Evolutionary conservation across 2,329 filamentous ascomycete genomes (phyloP), one percentile per base, ranked within the genome.

Genomic region (Cordyceps javanica): DNA sequence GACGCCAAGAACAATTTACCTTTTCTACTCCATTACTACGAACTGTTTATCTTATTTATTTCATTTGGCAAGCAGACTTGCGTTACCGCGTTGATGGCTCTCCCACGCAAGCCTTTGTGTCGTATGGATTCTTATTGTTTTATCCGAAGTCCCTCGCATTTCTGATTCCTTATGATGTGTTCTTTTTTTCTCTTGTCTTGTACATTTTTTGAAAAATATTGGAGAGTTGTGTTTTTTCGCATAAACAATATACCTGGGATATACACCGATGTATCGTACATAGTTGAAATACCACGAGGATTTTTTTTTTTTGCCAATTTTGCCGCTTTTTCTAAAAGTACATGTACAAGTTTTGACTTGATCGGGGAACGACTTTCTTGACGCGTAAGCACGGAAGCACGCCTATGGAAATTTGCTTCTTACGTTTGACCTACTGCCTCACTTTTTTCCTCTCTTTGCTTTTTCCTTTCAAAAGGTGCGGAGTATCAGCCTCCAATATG

Each of bases 1-100:
- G 54, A 56, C 25, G 54, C 54, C 44, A 56, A 56, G 45, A 50
- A 56, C 46, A 58, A 38, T 13, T 26, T 19, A 8, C 25, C 32
- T 53, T 38, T 38, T 21, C 28, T 32, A 19, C 32, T 23, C 21
- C 32, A 50, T 7, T 41, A 26, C 53, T 11, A 49, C 42, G 23
- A 28, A 48, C 19, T 25, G 26, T n/a, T n/a, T n/a, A n/a, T n/a
- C n/a, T n/a, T n/a, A 44, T 25, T 28, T 51, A 6, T 41, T 38
- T 19, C 13, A 3, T 23, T 36, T 46, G 19, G 41, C 21, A 56
- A 21, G 44, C 42, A 39, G 16, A 21, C 28, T 45, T 36, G 46
- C 23, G 34, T 41, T 52, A 21, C 5, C 13, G 11, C 23, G 34
- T 32, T 28, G 25, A 25, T 48, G 21, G 4, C 46, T 32, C 1